Conservation (phyloP, 2,329 filamentous ascomycete species). For the Aspergillus tubingensis region DNA sequence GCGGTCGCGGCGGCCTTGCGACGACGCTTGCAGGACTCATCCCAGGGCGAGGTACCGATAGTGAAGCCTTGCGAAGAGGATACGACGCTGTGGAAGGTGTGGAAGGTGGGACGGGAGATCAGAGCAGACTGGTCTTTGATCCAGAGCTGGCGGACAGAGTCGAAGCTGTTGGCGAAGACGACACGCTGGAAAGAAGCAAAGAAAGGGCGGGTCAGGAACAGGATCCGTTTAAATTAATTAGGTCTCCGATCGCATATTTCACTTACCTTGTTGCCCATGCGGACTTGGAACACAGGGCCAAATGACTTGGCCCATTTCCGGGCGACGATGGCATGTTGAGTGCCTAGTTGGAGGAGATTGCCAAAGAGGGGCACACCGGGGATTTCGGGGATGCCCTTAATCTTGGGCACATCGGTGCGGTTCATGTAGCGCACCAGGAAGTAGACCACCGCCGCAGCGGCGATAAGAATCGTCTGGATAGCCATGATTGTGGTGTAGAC, state of each 20-base stretch:
- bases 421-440: constrained; percentile 47
- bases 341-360: constrained; percentile 62
- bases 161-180: constrained; percentile 76
- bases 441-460: constrained; percentile 40
- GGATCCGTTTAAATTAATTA: background rate
- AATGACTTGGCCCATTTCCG: constrained; percentile 62
- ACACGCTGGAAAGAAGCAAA: constrained; percentile 54
- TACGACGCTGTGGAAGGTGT: constrained; percentile 80
- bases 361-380: constrained; percentile 65
- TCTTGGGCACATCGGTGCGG: constrained; percentile 60
- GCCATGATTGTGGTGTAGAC: constrained; percentile 25
- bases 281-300: constrained; percentile 66
- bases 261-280: constrained; percentile 66
- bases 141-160: constrained; percentile 71
- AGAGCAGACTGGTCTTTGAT: constrained; percentile 76
- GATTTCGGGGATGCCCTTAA: constrained; percentile 63
- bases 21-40: constrained; percentile 74
- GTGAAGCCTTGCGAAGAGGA: constrained; percentile 77
- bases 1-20: constrained; percentile 79
- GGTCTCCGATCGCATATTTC: background rate
- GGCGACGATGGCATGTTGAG: constrained; percentile 57
- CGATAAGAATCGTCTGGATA: constrained; percentile 34
- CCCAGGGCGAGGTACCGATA: constrained; percentile 81
- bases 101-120: constrained; percentile 74
- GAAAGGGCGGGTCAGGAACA: background rate